These are phyloP conservation scores for Peronospora belbahrii DNA, from an alignment of 352 stramenopile species.

Conservation along the genomic window DNA sequence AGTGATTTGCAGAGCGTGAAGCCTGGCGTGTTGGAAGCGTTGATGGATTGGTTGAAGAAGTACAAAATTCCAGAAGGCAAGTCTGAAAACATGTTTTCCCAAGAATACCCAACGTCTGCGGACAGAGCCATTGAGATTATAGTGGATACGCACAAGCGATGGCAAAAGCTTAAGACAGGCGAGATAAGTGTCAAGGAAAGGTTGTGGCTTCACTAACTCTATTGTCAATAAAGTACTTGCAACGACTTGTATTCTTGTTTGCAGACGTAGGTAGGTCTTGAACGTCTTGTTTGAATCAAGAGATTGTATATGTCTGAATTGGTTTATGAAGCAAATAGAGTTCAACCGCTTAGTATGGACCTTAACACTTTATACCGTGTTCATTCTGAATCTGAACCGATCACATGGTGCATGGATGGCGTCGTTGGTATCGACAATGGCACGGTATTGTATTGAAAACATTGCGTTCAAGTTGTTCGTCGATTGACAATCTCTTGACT, in stretches of 20 bases:
- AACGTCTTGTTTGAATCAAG: too few species aligned
- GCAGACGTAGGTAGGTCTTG: too few species aligned
- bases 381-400: too few species aligned
- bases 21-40: conserved; percentile 81
- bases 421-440: conserved; percentile 21
- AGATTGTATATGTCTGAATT: conserved; percentile 28
- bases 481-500: not conserved
- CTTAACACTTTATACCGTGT: too few species aligned
- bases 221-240: conserved; percentile 19
- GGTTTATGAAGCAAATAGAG: not conserved
- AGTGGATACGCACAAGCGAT: conserved; percentile 55
- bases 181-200: conserved; percentile 55
- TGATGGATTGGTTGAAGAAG: conserved; percentile 95
- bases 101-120: conserved; percentile 47
- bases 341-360: too few species aligned
- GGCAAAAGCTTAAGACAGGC: conserved; percentile 57
- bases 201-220: conserved; percentile 47
- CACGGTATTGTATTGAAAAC: conserved; percentile 22
- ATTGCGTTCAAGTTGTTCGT: conserved; percentile 21
- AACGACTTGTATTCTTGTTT: too few species aligned
- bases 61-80: conserved; percentile 99
- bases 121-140: conserved; percentile 62
- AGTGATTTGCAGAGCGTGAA: conserved; percentile 89
- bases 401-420: conserved; percentile 17
- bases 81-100: conserved; percentile 88